Base-by-base conservation (phyloP, 129 eudicot species). In the Heracleum sosnowskyi region DNA sequence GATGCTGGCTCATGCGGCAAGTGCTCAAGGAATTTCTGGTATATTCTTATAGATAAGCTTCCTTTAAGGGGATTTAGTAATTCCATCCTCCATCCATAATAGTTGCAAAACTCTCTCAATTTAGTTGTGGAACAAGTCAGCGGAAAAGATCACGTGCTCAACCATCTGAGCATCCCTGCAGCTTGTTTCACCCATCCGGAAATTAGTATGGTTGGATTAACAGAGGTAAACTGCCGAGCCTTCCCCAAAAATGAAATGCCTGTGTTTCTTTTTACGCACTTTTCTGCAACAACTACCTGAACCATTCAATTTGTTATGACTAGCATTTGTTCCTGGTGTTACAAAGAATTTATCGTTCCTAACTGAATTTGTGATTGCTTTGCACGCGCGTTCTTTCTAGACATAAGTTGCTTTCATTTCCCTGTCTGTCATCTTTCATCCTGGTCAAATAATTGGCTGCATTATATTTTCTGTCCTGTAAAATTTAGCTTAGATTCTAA, bases 1-100 rank as follows among this genome's bases (percentile, higher is more conserved):
- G 90, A 95, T 95, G 99, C 92, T 95, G 87, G 97, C 99, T 79
- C 99, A 95, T 81, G 99, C 99, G 31, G 97, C 97, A 80, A 95
- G 99, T 86, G 99, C 99, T 41, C 99, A 95, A 62, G 99, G 99
- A 88, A 95, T 95, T 46, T 95, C 99, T 77, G 99, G 99, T 87
- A 81, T 49, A 7, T 55, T 46, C 20, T 66, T 44, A n/a, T 69
- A 39, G 70, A 51, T 66, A 45, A 45, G 22, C 44, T 73, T 76
- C 66, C 31, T 12, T 44, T 34, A 31, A 73, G 40, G 29, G 76
- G n/a, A 73, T 44, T 31, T n/a, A 39, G 7, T 44, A 53, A 24
- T 7, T 8, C 45, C 57, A 46, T 75, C 7, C 7, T 37, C 68
- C 41, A 46, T 37, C 68, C 41, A 46, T 37, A 46, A 55, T 66